Base-by-base conservation (phyloP, 2,329 filamentous ascomycete species). In the Colletotrichum australisinense region DNA sequence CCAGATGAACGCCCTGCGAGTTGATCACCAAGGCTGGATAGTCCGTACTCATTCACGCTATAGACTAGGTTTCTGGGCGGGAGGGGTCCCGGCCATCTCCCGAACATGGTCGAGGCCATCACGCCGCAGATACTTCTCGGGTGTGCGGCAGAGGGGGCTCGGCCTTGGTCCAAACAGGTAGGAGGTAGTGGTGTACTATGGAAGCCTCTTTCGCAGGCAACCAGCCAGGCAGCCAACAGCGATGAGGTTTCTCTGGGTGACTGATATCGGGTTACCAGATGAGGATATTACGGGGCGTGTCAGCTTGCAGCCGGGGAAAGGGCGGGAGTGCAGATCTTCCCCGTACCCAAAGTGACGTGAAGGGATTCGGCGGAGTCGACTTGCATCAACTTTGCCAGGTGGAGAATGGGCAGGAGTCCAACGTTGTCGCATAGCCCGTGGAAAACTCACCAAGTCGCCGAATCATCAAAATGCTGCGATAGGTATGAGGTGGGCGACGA, bases 321-420 rank as follows among this genome's bases (percentile, higher is more conserved):
- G 30, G 32, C 66, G 66, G 66, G 55, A 73, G 30, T 24, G 66
- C 58, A 69, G 70, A 64, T 73, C 60, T 52, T 35, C 67, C 53
- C 70, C 59, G 64, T 64, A 32, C 32, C 38, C 46, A 26, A 56
- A 14, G 60, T 28, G n/a, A 49, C 59, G n/a, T 16, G 26, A 30
- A 65, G 55, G 32, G 42, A 69, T 59, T 32, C 46, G 22, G 66
- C 55, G 59, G 60, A 55, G 30, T 28, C 32, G 11, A n/a, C 26
- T 19, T 42, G 32, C 35, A 63, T 3, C 32, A 46, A 30, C 32
- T 35, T 59, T 42, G 67, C 22, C 35, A 38, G 28, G 56, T 32
- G 46, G 30, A 56, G 55, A 53, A 32, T 24, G 30, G 19, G 42
- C 19, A 11, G 6, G 5, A 14, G 26, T 65, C 56, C 26, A 57